Evolutionary conservation across 306 rosid genomes (phyloP), one percentile per base, ranked within the genome.

Genomic region (Quillaja saponaria): DNA sequence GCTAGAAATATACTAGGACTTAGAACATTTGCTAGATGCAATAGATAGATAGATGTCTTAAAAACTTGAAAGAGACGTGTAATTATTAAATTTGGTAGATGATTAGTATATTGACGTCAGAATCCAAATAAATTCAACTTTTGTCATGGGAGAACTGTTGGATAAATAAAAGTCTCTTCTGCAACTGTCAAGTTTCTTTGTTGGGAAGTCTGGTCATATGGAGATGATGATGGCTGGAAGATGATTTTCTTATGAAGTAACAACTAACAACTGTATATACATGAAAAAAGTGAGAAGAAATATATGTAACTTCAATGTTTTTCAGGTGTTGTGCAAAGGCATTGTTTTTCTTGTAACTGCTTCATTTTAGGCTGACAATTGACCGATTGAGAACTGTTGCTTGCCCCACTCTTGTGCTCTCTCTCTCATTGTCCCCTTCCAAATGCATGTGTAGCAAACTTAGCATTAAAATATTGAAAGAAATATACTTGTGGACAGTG

Each of bases 101-200:
- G n/a, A n/a, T n/a, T n/a, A n/a, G n/a, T n/a, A 18, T 18, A 51
- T 56, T 38, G 50, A 49, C 44, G 39, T 62, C 50, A 45, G 25
- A 34, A 3, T 58, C 39, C 6, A 11, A 0, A 15, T 8, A 21
- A 16, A 10, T 10, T 9, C 18, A 34, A 34, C 41, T 61, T 61
- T 18, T 61, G 40, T 62, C 11, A 35, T 9, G 38, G 18, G 7
- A 6, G 17, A 34, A 13, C 3, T 12, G 19, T 41, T 20, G 18
- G 20, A 11, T 4, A 19, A 19, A 35, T 15, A 34, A 41, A 34
- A 41, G 37, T 64, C 12, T 49, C 51, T 6, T 20, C 50, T 50
- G 13, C 14, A 58, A 49, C 53, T 13, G 15, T 40, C 38, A 15
- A 17, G 40, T 25, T 31, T 13, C 40, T 62, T 34, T 33, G 34